Evolutionary conservation across 2,329 filamentous ascomycete species (phyloP).

Genomic region (Neonectria punicea): DNA sequence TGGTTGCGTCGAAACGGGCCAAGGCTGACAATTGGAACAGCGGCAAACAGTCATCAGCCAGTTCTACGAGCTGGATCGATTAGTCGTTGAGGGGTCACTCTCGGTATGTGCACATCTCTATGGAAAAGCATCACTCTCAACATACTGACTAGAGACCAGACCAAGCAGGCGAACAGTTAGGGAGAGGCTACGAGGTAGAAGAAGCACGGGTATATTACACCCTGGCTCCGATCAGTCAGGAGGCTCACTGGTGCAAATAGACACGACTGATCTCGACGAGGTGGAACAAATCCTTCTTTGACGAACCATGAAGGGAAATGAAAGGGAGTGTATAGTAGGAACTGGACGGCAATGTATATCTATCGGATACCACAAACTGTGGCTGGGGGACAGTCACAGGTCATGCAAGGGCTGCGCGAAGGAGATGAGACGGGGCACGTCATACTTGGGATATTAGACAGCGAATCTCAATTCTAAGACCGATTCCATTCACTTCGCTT

Average conservation of each 20-base stretch:
- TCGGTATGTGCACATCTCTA: constrained; percentile 60
- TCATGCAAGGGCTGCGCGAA: constrained; percentile 18
- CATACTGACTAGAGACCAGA: constrained; percentile 55
- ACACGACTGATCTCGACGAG: constrained; percentile 31
- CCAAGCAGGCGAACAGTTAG: constrained; percentile 75
- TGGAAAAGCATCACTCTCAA: background rate
- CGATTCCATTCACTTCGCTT: constrained; percentile 17
- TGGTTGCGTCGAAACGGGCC: too few relatives aligned
- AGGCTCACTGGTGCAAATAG: constrained; percentile 21
- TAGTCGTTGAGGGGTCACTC: constrained; percentile 92
- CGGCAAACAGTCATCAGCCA: constrained; percentile 95
- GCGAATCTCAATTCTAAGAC: constrained; percentile 35
- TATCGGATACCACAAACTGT: constrained; percentile 39
- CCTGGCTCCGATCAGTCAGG: background rate
- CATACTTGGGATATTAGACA: constrained; percentile 34
- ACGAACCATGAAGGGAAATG: constrained; percentile 23
- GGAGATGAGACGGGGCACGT: constrained; percentile 17
- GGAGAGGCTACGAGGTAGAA: constrained; percentile 79
- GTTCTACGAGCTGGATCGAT: constrained; percentile 90
- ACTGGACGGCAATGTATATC: constrained; percentile 42
- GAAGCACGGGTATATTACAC: constrained; percentile 73
- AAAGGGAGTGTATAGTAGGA: constrained; percentile 41
- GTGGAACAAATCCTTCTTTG: constrained; percentile 13
- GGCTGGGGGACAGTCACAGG: constrained; percentile 24
- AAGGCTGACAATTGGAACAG: constrained; percentile 57